These are phyloP conservation scores for Aspergillus fructus DNA, from an alignment of 2,329 filamentous ascomycete species.

Conservation along the genomic window DNA sequence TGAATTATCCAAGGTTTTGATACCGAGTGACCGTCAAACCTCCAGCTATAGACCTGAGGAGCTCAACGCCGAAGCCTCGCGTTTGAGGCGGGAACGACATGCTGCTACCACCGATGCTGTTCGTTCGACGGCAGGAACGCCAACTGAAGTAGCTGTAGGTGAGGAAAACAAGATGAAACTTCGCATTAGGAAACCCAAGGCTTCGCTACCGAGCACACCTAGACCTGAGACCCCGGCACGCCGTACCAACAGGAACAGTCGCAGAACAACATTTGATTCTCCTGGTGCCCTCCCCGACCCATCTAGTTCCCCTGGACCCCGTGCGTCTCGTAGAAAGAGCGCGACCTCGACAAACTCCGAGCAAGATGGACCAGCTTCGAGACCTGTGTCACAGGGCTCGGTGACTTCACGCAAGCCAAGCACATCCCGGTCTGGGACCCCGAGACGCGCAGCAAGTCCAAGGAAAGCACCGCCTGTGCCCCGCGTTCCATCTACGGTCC, in stretches of 20 bases:
- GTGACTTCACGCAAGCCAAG: slow-evolving; percentile 59
- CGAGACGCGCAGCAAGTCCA: slow-evolving; percentile 36
- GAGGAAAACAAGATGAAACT: slow-evolving; percentile 68
- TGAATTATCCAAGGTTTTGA: slow-evolving; percentile 77
- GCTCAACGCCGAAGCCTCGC: slow-evolving; percentile 67
- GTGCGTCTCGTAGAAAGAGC: slow-evolving; percentile 30
- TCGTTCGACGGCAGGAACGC: slow-evolving; percentile 6
- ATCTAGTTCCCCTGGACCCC: slow-evolving; percentile 23
- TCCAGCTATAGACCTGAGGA: slow-evolving; percentile 77
- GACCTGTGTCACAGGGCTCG: slow-evolving; percentile 11
- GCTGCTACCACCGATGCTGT: slow-evolving; percentile 44
- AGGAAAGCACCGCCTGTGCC: slow-evolving; percentile 44
- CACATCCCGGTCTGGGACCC: slow-evolving; percentile 44
- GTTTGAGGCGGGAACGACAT: slow-evolving; percentile 65
- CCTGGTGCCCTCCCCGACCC: slow-evolving; percentile 46
- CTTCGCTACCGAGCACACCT: slow-evolving; percentile 47
- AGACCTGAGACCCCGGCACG: slow-evolving; percentile 56
- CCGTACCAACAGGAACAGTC: slow-evolving; percentile 47
- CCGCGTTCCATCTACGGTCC: slow-evolving; percentile 40
- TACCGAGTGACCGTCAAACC: slow-evolving; percentile 73
- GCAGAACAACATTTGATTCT: slow-evolving; percentile 63
- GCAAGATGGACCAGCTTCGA: slow-evolving; percentile 10
- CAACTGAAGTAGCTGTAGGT: slow-evolving; percentile 18
- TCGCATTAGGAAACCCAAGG: slow-evolving; percentile 64
- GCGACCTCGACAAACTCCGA: slow-evolving; percentile 16